Evolutionary conservation across 1,284 basidiomycete genomes (phyloP).

Genomic region (Fomitopsis pinicola): DNA sequence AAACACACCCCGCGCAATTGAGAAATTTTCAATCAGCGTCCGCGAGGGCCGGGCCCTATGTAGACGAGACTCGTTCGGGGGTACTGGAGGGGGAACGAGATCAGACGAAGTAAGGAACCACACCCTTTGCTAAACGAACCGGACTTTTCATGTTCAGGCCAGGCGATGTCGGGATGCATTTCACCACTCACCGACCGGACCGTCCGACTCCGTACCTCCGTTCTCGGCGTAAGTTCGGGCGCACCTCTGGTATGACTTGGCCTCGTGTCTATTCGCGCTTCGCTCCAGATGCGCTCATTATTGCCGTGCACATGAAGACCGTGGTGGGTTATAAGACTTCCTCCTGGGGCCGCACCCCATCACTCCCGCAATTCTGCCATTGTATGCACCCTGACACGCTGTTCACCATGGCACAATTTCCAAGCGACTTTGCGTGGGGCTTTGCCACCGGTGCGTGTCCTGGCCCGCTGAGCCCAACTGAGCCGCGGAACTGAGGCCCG

Average conservation of each 20-base stretch:
- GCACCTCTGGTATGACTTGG: not conserved
- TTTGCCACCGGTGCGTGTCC: conserved; percentile 24
- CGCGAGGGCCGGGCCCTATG: too few species aligned
- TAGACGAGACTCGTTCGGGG: too few species aligned
- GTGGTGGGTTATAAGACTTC: not conserved
- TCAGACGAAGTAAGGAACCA: not conserved
- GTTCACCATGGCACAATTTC: conserved; percentile 17
- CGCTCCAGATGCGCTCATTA: not conserved
- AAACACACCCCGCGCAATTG: too few species aligned
- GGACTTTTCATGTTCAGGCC: too few species aligned
- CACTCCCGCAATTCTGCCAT: not conserved
- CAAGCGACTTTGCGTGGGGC: conserved; percentile 26
- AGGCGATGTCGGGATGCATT: not conserved
- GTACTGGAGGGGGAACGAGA: too few species aligned
- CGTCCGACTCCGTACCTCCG: not conserved
- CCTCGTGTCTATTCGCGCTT: not conserved
- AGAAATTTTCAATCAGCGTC: too few species aligned
- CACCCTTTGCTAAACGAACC: not conserved
- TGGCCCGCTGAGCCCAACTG: not conserved
- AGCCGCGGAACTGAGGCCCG: not conserved
- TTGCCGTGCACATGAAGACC: not conserved
- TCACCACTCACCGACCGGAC: not conserved
- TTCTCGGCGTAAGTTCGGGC: not conserved
- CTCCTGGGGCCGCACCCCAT: not conserved
- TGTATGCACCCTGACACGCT: not conserved